These are phyloP conservation scores for Heliamphora exappendiculata DNA, from an alignment of 148 eudicot species.

Conservation along the genomic window DNA sequence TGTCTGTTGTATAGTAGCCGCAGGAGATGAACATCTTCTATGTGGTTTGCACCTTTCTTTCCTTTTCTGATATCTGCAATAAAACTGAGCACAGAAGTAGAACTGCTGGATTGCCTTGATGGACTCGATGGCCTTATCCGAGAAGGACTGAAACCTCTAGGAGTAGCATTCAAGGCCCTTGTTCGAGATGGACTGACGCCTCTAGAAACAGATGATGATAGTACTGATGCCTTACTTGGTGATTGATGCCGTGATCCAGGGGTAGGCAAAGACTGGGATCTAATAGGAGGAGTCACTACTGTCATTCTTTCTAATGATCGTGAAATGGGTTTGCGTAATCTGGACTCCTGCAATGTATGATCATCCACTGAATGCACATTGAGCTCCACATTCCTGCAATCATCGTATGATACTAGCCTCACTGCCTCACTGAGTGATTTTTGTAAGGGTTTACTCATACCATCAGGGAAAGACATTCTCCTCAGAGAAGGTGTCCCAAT, in stretches of 20 bases:
- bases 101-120: conserved; percentile 45
- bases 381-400: conserved; percentile 21
- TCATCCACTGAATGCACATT: conserved; percentile 41
- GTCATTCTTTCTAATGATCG: conserved; percentile 40
- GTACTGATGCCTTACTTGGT: conserved; percentile 37
- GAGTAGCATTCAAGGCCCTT: conserved; percentile 38
- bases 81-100: conserved; percentile 87
- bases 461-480: conserved; percentile 59
- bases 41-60: conserved; percentile 54
- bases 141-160: conserved; percentile 62
- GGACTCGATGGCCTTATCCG: conserved; percentile 70
- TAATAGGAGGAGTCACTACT: conserved; percentile 27
- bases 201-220: conserved; percentile 30
- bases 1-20: conserved; percentile 72
- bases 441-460: conserved; percentile 41
- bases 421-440: conserved; percentile 46
- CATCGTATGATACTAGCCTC: conserved; percentile 30
- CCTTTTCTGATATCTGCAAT: conserved; percentile 80
- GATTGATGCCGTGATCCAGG: conserved; percentile 53
- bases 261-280: conserved; percentile 41
- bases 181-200: conserved; percentile 44
- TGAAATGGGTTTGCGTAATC: conserved; percentile 21
- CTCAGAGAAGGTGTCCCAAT: conserved; percentile 36
- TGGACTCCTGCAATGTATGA: conserved; percentile 29
- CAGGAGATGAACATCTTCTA: conserved; percentile 87